Evolutionary conservation across 345 rosid species (phyloP).

Genomic region (Leavenworthia alabamica): DNA sequence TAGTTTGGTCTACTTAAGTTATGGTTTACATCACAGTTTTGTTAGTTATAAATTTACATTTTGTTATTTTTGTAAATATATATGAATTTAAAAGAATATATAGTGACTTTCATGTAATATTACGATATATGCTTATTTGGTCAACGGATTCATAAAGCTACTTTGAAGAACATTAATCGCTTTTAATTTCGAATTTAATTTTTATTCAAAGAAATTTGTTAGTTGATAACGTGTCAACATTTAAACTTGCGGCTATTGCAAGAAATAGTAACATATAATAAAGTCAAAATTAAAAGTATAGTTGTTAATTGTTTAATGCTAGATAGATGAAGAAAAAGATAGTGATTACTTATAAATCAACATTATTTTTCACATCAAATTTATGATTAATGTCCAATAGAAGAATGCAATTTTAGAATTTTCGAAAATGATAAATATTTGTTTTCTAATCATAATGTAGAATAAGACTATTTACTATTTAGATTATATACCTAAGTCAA

Average conservation of each 20-base stretch:
- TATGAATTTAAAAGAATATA: not conserved
- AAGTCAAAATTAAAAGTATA: no score
- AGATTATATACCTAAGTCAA: not conserved
- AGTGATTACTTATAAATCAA: not conserved
- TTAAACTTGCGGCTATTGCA: not conserved
- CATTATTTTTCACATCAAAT: not conserved
- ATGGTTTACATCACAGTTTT: constrained; percentile 24
- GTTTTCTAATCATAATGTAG: no score
- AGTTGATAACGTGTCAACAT: constrained; percentile 6
- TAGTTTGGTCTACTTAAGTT: constrained; percentile 27
- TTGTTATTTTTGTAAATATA: no score
- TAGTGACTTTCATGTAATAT: constrained; percentile 3
- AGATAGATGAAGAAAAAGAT: no score
- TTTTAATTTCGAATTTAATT: not conserved
- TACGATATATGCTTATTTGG: not conserved
- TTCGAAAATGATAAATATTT: no score
- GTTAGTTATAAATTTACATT: not conserved
- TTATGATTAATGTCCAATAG: no score
- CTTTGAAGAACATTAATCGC: constrained; percentile 10
- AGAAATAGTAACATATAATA: not conserved
- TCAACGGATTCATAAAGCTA: constrained; percentile 8
- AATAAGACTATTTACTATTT: not conserved
- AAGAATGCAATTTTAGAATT: no score
- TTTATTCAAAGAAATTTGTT: not conserved
- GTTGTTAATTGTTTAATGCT: no score